A percentile compares a stretch with the other conserved stretches of the same genome.
Evolutionary conservation across 1,139 yeast genomes (phyloP).

Genomic region (Magnusiomyces sp.): DNA sequence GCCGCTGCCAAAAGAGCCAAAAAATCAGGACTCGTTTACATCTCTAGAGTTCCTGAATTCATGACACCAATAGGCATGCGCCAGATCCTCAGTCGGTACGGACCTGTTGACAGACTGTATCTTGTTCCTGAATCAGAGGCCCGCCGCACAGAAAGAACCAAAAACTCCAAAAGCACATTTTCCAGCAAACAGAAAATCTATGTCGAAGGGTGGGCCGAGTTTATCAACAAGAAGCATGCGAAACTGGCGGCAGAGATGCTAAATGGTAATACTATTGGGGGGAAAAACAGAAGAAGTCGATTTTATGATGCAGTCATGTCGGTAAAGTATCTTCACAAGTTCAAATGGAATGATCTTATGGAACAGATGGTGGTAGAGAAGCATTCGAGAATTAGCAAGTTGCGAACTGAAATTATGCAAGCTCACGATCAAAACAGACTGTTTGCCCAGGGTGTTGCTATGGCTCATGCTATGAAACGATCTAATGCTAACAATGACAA

Average conservation of each 20-base stretch:
- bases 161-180: neutral
- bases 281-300: slow-evolving; percentile 73
- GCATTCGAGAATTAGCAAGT: slow-evolving; percentile 78
- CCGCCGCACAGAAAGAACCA: slow-evolving; percentile 62
- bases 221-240: slow-evolving; percentile 72
- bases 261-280: slow-evolving; percentile 86
- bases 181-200: slow-evolving; percentile 89
- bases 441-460: slow-evolving; percentile 76
- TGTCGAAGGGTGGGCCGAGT: slow-evolving; percentile 98
- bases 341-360: slow-evolving; percentile 92
- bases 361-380: slow-evolving; percentile 89
- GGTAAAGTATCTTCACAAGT: slow-evolving; percentile 79
- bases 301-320: slow-evolving; percentile 92
- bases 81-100: slow-evolving; percentile 72
- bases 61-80: slow-evolving; percentile 92
- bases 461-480: slow-evolving; percentile 49
- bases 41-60: slow-evolving; percentile 88
- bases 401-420: slow-evolving; percentile 81
- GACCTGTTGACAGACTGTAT: slow-evolving; percentile 76
- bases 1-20: slow-evolving; percentile 37
- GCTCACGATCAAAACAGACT: slow-evolving; percentile 81
- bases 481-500: slow-evolving; percentile 8
- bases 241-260: slow-evolving; percentile 78
- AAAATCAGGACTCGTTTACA: slow-evolving; percentile 83
- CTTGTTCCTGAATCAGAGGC: slow-evolving; percentile 69